Conservation (phyloP, 1,139 yeast species). For the Barnettozyma hawaiiensis region DNA sequence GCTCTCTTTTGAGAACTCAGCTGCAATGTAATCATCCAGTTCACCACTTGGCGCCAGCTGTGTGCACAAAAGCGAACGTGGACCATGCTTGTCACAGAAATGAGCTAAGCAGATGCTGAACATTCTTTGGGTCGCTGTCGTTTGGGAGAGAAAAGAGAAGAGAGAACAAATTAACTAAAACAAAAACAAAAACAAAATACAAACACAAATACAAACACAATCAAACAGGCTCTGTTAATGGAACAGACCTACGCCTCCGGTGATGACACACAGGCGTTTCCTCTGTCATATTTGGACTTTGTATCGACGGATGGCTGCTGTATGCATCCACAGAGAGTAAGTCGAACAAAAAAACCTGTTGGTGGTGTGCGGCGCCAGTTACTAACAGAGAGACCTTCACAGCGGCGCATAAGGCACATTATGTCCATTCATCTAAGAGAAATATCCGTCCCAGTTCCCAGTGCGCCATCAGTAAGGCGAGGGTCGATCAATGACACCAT, state of each 20-base stretch:
- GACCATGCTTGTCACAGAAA: conserved; percentile 86
- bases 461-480: conserved; percentile 8
- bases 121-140: background rate
- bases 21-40: conserved; percentile 27
- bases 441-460: conserved; percentile 6
- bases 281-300: conserved; percentile 1
- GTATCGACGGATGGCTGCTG: conserved; percentile 11
- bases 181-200: background rate
- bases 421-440: conserved; percentile 20
- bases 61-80: conserved; percentile 69
- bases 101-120: conserved; percentile 61
- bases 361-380: no score
- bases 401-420: conserved; percentile 25
- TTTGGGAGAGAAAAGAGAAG: no score
- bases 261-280: conserved; percentile 6
- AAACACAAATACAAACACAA: background rate
- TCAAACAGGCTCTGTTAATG: background rate
- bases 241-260: conserved; percentile 7
- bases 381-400: conserved; percentile 1
- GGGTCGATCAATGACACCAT: conserved; percentile 11
- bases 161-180: no score
- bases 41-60: conserved; percentile 36
- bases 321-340: conserved; percentile 16
- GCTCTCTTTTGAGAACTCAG: conserved; percentile 35
- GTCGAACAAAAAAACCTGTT: no score